Evolutionary conservation across 331 rosid genomes (phyloP).

Genomic region (Quercus phellos): DNA sequence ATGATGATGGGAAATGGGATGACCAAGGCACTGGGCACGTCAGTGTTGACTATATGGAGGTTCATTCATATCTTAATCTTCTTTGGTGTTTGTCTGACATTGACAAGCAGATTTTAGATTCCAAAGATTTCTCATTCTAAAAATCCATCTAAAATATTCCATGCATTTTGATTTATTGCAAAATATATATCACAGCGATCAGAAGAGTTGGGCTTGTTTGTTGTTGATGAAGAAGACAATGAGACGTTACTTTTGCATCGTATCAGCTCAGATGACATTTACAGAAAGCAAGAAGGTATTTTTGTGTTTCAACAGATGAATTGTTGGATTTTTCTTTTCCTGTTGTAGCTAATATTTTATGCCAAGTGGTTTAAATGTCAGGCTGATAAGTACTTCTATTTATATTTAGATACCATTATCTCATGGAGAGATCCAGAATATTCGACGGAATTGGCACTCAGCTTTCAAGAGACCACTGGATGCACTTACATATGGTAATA

Average conservation of each 20-base stretch:
- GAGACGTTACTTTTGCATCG: slow-evolving; percentile 80
- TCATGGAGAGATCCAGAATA: slow-evolving; percentile 98
- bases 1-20: slow-evolving; percentile 96
- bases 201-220: slow-evolving; percentile 78
- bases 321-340: neutral
- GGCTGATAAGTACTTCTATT: slow-evolving; percentile 6
- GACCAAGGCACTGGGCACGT: slow-evolving; percentile 97
- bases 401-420: slow-evolving; percentile 70
- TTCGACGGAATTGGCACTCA: slow-evolving; percentile 90
- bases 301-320: slow-evolving; percentile 2
- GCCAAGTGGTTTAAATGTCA: neutral
- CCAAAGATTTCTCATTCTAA: neutral
- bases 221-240: slow-evolving; percentile 80
- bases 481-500: slow-evolving; percentile 83
- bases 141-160: slow-evolving; percentile 3
- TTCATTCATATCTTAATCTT: slow-evolving; percentile 29
- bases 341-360: neutral
- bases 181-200: slow-evolving; percentile 51
- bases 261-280: slow-evolving; percentile 69
- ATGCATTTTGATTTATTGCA: slow-evolving; percentile 14
- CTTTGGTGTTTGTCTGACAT: slow-evolving; percentile 7
- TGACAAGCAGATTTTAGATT: neutral
- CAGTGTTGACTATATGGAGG: slow-evolving; percentile 87
- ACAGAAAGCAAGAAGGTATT: slow-evolving; percentile 94
- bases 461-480: slow-evolving; percentile 91